Percentiles rank a stretch among this genome's conserved stretches.
Conservation (phyloP, 2,329 filamentous ascomycete genomes). For the Aspergillus vadensis region DNA sequence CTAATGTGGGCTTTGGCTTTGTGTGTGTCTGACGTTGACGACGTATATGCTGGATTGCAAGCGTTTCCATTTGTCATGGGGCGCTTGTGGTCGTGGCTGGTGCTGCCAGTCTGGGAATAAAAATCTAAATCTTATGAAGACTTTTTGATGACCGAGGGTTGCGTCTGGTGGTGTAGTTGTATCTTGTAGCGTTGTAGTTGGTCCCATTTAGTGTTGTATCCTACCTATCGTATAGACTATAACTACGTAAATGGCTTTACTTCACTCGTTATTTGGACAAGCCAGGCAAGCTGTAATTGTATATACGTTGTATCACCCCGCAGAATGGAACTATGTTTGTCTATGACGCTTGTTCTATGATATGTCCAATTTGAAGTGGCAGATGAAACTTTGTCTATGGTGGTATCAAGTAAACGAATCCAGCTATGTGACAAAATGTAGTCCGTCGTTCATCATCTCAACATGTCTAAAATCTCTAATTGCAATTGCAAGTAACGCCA, state of each 20-base stretch:
- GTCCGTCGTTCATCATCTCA: neutral
- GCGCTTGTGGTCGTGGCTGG: constrained; percentile 6
- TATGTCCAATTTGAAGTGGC: neutral
- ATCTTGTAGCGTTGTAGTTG: neutral
- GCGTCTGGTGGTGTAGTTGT: neutral
- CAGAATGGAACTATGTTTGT: too few relatives aligned
- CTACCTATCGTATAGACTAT: too few relatives aligned
- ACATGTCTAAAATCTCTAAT: neutral
- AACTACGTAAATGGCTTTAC: too few relatives aligned
- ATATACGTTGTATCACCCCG: too few relatives aligned
- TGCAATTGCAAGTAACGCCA: neutral
- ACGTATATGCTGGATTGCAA: neutral
- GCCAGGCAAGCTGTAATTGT: too few relatives aligned
- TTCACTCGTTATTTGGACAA: too few relatives aligned
- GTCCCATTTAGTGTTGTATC: too few relatives aligned
- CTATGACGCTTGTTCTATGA: too few relatives aligned
- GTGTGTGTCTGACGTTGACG: neutral
- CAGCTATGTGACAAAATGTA: neutral
- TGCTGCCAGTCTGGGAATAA: constrained; percentile 11
- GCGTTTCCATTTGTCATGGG: neutral
- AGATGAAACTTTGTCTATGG: neutral
- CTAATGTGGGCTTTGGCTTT: neutral
- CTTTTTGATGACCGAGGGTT: neutral
- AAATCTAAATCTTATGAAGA: neutral
- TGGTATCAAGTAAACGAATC: neutral